These are phyloP conservation scores for Plasmodium blacklocki DNA, from an alignment of 169 alveolate genomes.

Conservation along the genomic window DNA sequence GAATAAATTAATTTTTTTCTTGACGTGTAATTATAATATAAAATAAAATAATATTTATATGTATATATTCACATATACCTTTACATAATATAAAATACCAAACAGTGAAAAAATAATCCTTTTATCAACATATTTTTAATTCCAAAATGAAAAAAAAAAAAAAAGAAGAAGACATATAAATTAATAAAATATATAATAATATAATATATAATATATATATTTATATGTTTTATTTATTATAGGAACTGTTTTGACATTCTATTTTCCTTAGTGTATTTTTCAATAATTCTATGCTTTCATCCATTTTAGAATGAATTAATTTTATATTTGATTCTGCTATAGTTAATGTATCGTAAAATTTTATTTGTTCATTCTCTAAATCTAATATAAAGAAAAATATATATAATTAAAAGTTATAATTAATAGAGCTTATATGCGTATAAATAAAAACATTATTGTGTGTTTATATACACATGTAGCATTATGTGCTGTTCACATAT, in stretches of 20 bases:
- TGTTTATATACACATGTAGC: neutral
- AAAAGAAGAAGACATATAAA: neutral
- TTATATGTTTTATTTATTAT: neutral
- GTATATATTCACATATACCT: no score
- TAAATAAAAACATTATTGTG: constrained; percentile 3
- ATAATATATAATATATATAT: neutral
- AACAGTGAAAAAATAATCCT: no score
- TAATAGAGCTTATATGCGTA: neutral
- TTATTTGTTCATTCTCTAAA: constrained; percentile 64
- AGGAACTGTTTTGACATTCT: constrained; percentile 8
- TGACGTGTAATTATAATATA: neutral
- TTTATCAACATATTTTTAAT: no score
- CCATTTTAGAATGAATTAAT: constrained; percentile 32
- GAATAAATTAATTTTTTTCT: neutral
- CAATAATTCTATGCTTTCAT: constrained; percentile 43
- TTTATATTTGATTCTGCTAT: constrained; percentile 45
- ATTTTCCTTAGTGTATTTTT: constrained; percentile 48
- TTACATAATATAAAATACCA: no score
- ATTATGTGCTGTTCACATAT: neutral
- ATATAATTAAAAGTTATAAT: neutral
- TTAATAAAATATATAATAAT: neutral
- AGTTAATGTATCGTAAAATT: constrained; percentile 35
- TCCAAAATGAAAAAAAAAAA: no score
- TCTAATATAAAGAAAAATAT: constrained; percentile 14
- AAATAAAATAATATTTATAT: no score